Evolutionary conservation across 768 basidiomycete species (phyloP), one percentile per base, ranked within the genome.

Genomic region (Tulasnella sp.): DNA sequence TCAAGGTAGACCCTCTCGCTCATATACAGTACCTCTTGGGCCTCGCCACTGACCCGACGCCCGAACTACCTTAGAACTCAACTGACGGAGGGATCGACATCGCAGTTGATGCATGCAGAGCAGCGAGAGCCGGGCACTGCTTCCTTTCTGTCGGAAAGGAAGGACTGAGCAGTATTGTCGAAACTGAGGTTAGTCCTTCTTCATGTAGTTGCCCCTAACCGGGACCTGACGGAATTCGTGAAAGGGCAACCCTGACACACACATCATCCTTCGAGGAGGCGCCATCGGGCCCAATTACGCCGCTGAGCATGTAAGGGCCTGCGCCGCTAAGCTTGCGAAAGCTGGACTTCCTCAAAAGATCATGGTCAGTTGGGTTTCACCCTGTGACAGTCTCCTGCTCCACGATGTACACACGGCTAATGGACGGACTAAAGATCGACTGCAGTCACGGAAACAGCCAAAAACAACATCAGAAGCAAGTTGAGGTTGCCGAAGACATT

Each of bases 71-170:
- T 8, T 38, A 79, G 87, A 99, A 99, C 83, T 94, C 94, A 16
- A 99, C 97, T 1, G 98, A 99, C 82, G 98, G 98, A 52, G 92
- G 92, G 39, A 90, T 97, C 62, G 91, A 92, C 74, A 94, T 98
- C 81, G 97, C 98, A 0, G 89, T 99, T 71, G 97, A 99, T 85
- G 97, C 97, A 2, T 98, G 97, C 86, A 91, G 96, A 46, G 94
- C 97, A 21, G 97, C 98, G 24, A 90, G 91, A 80, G 89, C 90
- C 78, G 94, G 94, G 1, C 97, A 99, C 85, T 95, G 96, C 80
- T 99, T 99, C 90, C 89, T 99, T 24, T 94, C 92, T 82, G 98
- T 99, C 42, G 98, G 97, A 40, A 98, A 99, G 87, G 96, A 98
- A 86, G 97, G 97, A 18, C 85, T 97, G 82, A 94, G 93, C 82